These are phyloP conservation scores for Globisporangium apiculatum DNA, from an alignment of 352 stramenopile species.

Conservation along the genomic window DNA sequence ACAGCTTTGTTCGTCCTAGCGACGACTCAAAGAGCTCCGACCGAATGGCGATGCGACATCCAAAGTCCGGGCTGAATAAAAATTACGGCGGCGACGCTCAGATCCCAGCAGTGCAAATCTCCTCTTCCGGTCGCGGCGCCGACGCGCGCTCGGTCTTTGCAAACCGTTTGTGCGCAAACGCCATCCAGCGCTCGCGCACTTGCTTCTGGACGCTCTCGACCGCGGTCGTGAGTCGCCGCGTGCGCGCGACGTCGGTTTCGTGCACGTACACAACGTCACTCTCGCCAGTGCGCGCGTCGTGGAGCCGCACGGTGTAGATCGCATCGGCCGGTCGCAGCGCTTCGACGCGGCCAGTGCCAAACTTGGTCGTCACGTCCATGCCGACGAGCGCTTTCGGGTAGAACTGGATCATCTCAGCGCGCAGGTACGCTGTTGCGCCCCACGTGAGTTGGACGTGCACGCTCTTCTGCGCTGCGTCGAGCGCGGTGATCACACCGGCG, in stretches of 20 bases:
- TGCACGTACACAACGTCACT: slow-evolving; percentile 68
- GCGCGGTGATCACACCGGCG: slow-evolving; percentile 42
- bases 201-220: slow-evolving; percentile 48
- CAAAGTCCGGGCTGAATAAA: slow-evolving; percentile 9
- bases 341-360: slow-evolving; percentile 54
- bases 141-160: slow-evolving; percentile 28
- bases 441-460: slow-evolving; percentile 62
- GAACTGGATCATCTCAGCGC: slow-evolving; percentile 50
- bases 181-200: slow-evolving; percentile 36
- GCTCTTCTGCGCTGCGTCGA: slow-evolving; percentile 39
- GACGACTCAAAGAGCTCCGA: no score
- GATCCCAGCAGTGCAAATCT: slow-evolving; percentile 44
- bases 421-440: slow-evolving; percentile 50
- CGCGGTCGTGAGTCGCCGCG: slow-evolving; percentile 27
- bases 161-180: slow-evolving; percentile 28
- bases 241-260: slow-evolving; percentile 55
- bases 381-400: slow-evolving; percentile 69
- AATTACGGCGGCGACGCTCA: slow-evolving; percentile 15
- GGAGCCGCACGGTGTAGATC: slow-evolving; percentile 75
- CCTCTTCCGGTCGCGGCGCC: slow-evolving; percentile 28
- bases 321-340: slow-evolving; percentile 51
- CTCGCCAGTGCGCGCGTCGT: slow-evolving; percentile 27
- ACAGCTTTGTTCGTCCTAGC: no score
- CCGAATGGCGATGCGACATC: no score
- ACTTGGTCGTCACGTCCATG: slow-evolving; percentile 75